Evolutionary conservation across 2,329 filamentous ascomycete genomes (phyloP).

Genomic region (Shiraia sp.): DNA sequence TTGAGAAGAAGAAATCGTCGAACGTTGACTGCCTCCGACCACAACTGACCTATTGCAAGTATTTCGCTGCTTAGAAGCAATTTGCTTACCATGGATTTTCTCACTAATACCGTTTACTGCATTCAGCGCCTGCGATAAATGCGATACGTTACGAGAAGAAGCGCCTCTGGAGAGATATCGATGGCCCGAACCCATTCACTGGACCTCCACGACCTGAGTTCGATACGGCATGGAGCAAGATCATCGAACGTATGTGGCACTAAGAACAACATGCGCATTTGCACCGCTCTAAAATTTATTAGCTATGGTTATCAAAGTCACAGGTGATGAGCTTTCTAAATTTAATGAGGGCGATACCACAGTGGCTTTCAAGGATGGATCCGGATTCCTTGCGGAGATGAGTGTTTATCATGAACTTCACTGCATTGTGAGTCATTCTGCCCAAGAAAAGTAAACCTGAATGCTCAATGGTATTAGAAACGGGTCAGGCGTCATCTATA

Average conservation of each 20-base stretch:
- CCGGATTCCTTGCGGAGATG: constrained; percentile 9
- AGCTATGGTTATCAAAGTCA: constrained; percentile 11
- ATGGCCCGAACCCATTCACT: background rate
- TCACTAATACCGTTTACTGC: no score
- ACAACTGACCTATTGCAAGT: no score
- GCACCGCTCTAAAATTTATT: no score
- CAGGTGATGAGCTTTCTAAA: constrained; percentile 1
- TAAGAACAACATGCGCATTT: background rate
- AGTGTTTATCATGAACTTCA: constrained; percentile 15
- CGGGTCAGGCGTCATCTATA: background rate
- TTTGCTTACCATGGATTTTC: no score
- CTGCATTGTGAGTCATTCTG: constrained; percentile 6
- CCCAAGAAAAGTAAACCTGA: background rate
- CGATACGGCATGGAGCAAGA: constrained; percentile 7
- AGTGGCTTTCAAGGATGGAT: constrained; percentile 10
- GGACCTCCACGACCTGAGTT: constrained; percentile 9
- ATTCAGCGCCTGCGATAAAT: constrained; percentile 1
- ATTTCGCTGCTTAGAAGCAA: no score
- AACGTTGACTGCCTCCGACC: no score
- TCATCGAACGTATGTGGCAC: constrained; percentile 10
- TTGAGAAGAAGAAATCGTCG: no score
- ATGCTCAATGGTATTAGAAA: no score
- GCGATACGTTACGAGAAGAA: constrained; percentile 5
- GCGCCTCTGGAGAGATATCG: constrained; percentile 6
- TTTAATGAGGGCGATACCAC: background rate